Evolutionary conservation across 495 filamentous ascomycete genomes (phyloP).

Genomic region (Amphirosellinia nigrospora): DNA sequence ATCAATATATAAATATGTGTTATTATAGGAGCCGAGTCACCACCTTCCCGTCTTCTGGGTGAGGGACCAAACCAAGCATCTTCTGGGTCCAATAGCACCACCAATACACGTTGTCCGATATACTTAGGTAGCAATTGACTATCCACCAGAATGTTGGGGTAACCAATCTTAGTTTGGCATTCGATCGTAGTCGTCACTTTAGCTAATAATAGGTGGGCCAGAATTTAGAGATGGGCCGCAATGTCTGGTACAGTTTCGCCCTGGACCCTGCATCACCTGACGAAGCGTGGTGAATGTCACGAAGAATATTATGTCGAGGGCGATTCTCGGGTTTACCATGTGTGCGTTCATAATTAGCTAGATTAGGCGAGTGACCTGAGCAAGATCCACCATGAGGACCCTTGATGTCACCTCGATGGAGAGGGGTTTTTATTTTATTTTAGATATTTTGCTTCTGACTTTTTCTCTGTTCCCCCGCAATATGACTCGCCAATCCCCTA

Average conservation of each 20-base stretch:
- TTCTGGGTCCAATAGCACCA: not conserved
- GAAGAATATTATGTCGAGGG: not conserved
- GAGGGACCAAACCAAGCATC: not conserved
- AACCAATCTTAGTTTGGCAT: not conserved
- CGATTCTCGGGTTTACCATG: not conserved
- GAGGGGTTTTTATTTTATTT: not conserved
- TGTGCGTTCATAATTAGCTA: not conserved
- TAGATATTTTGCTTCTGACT: not conserved
- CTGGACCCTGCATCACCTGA: slow-evolving; percentile 15
- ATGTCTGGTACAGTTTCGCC: not conserved
- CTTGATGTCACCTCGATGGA: not conserved
- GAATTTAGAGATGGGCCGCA: not conserved
- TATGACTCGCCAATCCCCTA: slow-evolving; percentile 2
- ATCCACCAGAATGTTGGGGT: slow-evolving; percentile 2
- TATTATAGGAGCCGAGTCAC: not conserved
- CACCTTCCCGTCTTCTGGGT: not conserved
- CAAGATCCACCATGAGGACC: not conserved
- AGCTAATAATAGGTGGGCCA: not conserved
- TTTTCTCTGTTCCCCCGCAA: not conserved
- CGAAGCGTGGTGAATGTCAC: not conserved
- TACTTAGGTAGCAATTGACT: slow-evolving; percentile 3
- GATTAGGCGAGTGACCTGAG: slow-evolving; percentile 2
- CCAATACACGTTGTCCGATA: not conserved
- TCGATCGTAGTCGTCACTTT: not conserved
- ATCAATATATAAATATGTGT: not conserved